phyloP scores from a whole-genome alignment of 1,284 basidiomycete species.

The Austropuccinia psidii region DNA sequence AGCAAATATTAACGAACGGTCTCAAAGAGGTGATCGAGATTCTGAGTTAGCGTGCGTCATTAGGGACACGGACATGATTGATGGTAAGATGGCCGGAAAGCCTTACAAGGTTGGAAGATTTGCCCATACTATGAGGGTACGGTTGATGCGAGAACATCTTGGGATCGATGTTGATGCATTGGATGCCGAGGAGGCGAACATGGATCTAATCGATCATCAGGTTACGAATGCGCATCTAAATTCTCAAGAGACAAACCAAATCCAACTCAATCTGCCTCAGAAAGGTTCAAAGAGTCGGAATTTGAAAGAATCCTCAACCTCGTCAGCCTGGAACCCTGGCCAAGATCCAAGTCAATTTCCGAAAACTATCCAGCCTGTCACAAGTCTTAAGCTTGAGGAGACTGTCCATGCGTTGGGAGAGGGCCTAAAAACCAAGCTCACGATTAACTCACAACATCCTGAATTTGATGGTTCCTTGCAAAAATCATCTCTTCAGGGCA shows the following conservation, averaged over 20 bases:
- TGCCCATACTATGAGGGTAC: conserved; percentile 83
- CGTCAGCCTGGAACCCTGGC: too few species aligned
- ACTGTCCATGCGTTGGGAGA: too few species aligned
- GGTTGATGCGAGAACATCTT: conserved; percentile 93
- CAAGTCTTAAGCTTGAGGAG: too few species aligned
- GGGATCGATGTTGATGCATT: conserved; percentile 89
- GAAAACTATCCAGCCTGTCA: too few species aligned
- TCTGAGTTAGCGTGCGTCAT: conserved; percentile 89
- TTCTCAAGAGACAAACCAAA: conserved; percentile 50
- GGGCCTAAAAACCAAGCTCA: too few species aligned
- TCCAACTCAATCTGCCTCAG: conserved; percentile 41
- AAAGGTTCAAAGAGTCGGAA: conserved; percentile 21
- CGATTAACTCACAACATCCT: too few species aligned
- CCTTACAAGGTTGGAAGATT: conserved; percentile 95
- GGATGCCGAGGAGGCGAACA: conserved; percentile 55
- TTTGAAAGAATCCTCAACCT: too few species aligned
- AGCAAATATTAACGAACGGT: conserved; percentile 97
- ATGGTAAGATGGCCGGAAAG: conserved; percentile 81
- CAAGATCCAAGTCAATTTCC: too few species aligned
- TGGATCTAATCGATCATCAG: conserved; percentile 55
- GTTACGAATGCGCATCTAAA: too few species aligned
- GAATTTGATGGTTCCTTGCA: too few species aligned
- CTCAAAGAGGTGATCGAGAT: conserved; percentile 89
- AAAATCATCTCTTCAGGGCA: too few species aligned
- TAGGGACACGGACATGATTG: conserved; percentile 90